A percentile compares a stretch with the other conserved stretches of the same genome.
phyloP scores from a whole-genome alignment of 2,329 filamentous ascomycete genomes.

The Xylariaceae sp. region DNA sequence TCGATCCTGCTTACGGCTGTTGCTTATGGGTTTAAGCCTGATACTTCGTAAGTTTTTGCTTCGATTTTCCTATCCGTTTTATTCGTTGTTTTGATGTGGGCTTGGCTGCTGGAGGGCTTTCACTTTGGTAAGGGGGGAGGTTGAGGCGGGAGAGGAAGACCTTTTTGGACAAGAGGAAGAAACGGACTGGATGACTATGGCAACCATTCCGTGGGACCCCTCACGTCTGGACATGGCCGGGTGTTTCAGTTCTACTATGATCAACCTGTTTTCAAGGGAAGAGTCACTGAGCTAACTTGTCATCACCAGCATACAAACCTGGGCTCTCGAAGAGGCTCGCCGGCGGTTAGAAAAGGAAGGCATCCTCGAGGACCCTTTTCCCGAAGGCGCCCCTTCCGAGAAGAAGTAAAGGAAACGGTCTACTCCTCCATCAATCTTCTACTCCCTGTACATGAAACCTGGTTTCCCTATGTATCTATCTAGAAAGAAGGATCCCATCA shows the following conservation, averaged over 20 bases:
- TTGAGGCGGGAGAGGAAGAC: background rate
- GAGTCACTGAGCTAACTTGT: too few species aligned
- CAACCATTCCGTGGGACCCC: too few species aligned
- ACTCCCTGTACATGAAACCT: too few species aligned
- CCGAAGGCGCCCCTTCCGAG: too few species aligned
- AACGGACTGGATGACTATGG: too few species aligned
- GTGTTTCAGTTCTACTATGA: too few species aligned
- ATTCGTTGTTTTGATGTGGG: conserved; percentile 5
- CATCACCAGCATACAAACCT: conserved; percentile 83
- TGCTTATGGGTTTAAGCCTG: conserved; percentile 93
- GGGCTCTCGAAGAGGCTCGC: conserved; percentile 95
- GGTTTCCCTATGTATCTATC: too few species aligned
- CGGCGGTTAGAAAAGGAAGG: conserved; percentile 94
- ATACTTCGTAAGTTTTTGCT: conserved; percentile 81
- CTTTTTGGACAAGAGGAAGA: background rate
- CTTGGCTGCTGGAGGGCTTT: background rate
- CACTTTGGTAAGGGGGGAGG: background rate
- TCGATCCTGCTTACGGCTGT: conserved; percentile 69
- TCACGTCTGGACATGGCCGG: too few species aligned
- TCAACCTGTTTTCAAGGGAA: too few species aligned
- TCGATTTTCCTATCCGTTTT: conserved; percentile 9
- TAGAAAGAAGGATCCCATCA: too few species aligned
- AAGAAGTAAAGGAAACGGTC: conserved; percentile 41
- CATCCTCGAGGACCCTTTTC: conserved; percentile 80
- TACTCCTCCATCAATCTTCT: background rate